Conservation (phyloP, 768 basidiomycete genomes). For the Tephrocybe sp. region DNA sequence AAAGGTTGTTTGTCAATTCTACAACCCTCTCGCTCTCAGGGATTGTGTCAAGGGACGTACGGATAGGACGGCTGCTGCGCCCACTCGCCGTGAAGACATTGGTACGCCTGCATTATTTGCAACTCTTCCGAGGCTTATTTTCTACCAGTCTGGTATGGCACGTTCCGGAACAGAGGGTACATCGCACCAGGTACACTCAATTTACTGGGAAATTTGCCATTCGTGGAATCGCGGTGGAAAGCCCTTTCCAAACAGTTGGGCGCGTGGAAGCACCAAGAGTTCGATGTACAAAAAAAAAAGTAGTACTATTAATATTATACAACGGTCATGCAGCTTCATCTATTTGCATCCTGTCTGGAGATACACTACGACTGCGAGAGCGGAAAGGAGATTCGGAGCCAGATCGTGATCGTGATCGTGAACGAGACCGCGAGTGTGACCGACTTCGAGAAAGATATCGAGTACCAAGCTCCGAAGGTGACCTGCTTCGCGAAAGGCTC, state of each 20-base stretch:
- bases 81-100: slow-evolving; percentile 85
- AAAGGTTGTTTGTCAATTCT: slow-evolving; percentile 85
- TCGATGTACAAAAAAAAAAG: slow-evolving; percentile 42
- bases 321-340: slow-evolving; percentile 20
- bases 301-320: slow-evolving; percentile 15
- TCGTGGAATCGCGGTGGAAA: slow-evolving; percentile 72
- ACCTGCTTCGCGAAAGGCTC: slow-evolving; percentile 22
- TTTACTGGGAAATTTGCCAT: slow-evolving; percentile 49
- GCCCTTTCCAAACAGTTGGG: slow-evolving; percentile 61
- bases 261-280: slow-evolving; percentile 49
- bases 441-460: slow-evolving; percentile 70
- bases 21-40: slow-evolving; percentile 82
- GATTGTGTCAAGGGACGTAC: slow-evolving; percentile 74
- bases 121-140: not conserved
- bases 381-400: slow-evolving; percentile 45
- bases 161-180: slow-evolving; percentile 73
- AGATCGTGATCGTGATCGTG: slow-evolving; percentile 27
- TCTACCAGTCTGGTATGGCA: slow-evolving; percentile 72
- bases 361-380: slow-evolving; percentile 61
- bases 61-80: slow-evolving; percentile 73
- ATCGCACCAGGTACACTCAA: slow-evolving; percentile 60
- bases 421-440: too few relatives aligned
- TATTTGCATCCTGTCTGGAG: slow-evolving; percentile 53
- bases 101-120: slow-evolving; percentile 43
- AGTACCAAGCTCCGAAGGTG: slow-evolving; percentile 47